A percentile compares a stretch with the other conserved stretches of the same genome.
phyloP scores from a whole-genome alignment of 805 yeast genomes.

The Ogataea salicorniae region DNA sequence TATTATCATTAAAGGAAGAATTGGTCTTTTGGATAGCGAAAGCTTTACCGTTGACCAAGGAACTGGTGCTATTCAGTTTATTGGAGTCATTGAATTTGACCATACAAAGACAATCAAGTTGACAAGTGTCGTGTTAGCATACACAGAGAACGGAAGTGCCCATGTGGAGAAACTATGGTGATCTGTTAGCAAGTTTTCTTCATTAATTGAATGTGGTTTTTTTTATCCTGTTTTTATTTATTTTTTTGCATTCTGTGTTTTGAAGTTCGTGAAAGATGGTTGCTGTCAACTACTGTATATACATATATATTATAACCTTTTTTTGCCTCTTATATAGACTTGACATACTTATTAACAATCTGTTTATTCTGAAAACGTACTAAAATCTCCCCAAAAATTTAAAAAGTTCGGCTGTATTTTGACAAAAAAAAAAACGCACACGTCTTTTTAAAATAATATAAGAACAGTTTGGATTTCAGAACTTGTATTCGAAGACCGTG shows the following conservation, averaged over 20 bases:
- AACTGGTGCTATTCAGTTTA: slow-evolving; percentile 28
- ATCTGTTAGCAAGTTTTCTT: not conserved
- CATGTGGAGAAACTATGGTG: slow-evolving; percentile 28
- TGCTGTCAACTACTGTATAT: no score
- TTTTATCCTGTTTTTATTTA: not conserved
- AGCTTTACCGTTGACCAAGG: slow-evolving; percentile 20
- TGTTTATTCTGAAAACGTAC: no score
- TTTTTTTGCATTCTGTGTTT: no score
- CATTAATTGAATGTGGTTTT: not conserved
- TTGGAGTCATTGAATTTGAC: slow-evolving; percentile 32
- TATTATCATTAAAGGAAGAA: slow-evolving; percentile 28
- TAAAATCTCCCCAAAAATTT: not conserved
- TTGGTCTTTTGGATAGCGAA: slow-evolving; percentile 18
- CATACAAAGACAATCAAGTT: slow-evolving; percentile 32
- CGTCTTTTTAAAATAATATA: no score
- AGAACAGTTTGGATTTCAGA: no score
- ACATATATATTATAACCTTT: no score
- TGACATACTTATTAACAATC: no score
- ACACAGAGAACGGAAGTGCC: slow-evolving; percentile 22
- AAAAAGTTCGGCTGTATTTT: no score
- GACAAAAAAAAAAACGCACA: no score
- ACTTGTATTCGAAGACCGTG: no score
- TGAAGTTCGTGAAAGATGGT: no score
- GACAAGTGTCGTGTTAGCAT: slow-evolving; percentile 22
- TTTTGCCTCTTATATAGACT: no score